A percentile compares a stretch with the other conserved stretches of the same genome.
Evolutionary conservation across 2,329 filamentous ascomycete genomes (phyloP).

Genomic region (Talaromyces sp.): DNA sequence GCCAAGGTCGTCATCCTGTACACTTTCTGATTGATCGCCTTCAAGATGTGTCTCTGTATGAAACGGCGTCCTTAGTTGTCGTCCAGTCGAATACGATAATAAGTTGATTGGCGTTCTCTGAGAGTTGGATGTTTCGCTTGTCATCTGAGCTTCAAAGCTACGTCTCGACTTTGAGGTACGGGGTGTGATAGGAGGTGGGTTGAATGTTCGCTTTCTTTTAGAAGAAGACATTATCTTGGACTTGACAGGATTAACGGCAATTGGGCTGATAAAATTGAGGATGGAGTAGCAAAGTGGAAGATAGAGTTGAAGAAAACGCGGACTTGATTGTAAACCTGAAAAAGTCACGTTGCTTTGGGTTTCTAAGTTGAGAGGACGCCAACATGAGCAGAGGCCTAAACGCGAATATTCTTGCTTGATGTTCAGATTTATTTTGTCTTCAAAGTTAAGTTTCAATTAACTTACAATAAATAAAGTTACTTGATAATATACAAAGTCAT

Average conservation of each 20-base stretch:
- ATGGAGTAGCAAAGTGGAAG: no score
- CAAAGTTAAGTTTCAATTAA: no score
- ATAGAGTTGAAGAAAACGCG: no score
- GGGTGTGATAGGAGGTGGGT: conserved; percentile 15
- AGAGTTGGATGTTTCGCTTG: conserved; percentile 8
- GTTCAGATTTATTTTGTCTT: no score
- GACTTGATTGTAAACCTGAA: no score
- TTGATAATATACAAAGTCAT: conserved; percentile 15
- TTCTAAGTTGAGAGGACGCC: no score
- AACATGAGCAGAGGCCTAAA: no score
- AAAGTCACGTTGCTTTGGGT: no score
- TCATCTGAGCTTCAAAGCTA: background rate
- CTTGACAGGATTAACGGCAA: background rate
- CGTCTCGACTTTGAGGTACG: conserved; percentile 10
- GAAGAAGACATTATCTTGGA: background rate
- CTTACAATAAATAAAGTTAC: conserved; percentile 11
- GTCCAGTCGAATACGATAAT: conserved; percentile 7
- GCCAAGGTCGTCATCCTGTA: conserved; percentile 56
- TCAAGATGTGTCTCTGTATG: conserved; percentile 5
- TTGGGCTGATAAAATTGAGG: no score
- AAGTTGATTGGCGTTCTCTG: conserved; percentile 5
- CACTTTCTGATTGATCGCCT: conserved; percentile 35
- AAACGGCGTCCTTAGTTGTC: conserved; percentile 12
- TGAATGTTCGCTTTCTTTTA: conserved; percentile 19
- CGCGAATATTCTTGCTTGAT: no score